A percentile compares a stretch with the other conserved stretches of the same genome.
These are phyloP conservation scores for Iris pallida DNA, from an alignment of 116 monocot species.

Conservation along the genomic window DNA sequence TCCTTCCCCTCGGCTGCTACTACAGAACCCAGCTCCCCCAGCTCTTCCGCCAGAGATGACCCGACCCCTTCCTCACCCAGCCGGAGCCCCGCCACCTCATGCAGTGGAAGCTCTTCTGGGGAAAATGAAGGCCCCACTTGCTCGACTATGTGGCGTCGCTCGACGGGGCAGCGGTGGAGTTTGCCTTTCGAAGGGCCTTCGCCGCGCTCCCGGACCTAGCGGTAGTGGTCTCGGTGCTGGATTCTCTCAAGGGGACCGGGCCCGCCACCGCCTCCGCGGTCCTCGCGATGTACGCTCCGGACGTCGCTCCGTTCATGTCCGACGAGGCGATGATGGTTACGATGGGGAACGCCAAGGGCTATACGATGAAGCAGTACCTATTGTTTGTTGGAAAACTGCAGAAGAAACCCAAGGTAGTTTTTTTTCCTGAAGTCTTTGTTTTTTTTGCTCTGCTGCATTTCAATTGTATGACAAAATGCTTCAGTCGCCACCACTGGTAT, in stretches of 20 bases:
- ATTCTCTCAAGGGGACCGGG: constrained; percentile 64
- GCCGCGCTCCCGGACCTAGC: constrained; percentile 49
- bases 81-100: constrained; percentile 59
- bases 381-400: constrained; percentile 57
- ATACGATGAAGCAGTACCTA: constrained; percentile 70
- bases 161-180: constrained; percentile 46
- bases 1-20: constrained; percentile 52
- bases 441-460: no score
- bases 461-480: no score
- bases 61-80: constrained; percentile 50
- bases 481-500: no score
- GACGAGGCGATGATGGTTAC: constrained; percentile 78
- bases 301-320: constrained; percentile 80
- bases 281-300: constrained; percentile 73
- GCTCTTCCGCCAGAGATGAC: constrained; percentile 33
- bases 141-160: constrained; percentile 48
- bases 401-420: constrained; percentile 54
- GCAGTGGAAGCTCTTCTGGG: constrained; percentile 83
- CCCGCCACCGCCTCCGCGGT: constrained; percentile 78
- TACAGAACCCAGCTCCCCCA: constrained; percentile 51
- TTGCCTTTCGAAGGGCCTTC: constrained; percentile 52
- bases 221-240: constrained; percentile 51
- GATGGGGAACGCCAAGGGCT: constrained; percentile 61
- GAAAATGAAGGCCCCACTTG: constrained; percentile 76
- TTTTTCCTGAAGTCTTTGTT: background rate